These are phyloP conservation scores for Macrolepiota fuliginosa DNA, from an alignment of 768 basidiomycete species.

Conservation along the genomic window DNA sequence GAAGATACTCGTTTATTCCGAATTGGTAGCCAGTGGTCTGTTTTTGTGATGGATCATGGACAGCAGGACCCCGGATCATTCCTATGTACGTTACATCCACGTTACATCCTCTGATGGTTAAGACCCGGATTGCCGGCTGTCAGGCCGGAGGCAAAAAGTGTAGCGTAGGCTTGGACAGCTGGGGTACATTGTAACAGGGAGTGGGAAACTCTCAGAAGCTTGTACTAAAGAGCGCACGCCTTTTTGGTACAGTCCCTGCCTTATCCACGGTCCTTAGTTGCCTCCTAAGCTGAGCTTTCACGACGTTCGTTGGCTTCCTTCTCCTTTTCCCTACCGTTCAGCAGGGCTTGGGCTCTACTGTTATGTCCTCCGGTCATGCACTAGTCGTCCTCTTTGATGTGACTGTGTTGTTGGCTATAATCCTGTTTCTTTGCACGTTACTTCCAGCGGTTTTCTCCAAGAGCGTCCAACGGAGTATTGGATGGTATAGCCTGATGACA, in stretches of 20 bases:
- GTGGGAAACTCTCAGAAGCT: not conserved
- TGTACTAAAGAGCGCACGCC: not conserved
- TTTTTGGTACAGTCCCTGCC: not conserved
- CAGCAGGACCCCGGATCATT: too few species aligned
- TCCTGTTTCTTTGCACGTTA: not conserved
- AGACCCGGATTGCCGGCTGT: too few species aligned
- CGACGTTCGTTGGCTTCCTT: not conserved
- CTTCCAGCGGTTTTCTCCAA: conserved; percentile 3
- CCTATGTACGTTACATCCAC: too few species aligned
- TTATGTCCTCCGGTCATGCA: conserved; percentile 6
- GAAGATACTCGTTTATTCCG: too few species aligned
- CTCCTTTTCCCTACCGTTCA: not conserved
- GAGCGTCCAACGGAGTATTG: not conserved
- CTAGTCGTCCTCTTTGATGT: conserved; percentile 11
- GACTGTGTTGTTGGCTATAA: not conserved
- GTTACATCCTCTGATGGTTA: too few species aligned
- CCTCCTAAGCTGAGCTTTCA: not conserved
- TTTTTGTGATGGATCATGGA: too few species aligned
- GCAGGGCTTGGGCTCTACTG: not conserved
- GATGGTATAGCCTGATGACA: conserved; percentile 9
- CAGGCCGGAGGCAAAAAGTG: too few species aligned
- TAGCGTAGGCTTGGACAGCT: too few species aligned
- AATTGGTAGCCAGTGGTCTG: too few species aligned
- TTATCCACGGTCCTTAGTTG: not conserved
- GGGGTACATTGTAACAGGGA: not conserved